Percentiles rank a stretch among this genome's conserved stretches.
Conservation (phyloP, 2,329 filamentous ascomycete species). For the Pseudocercospora cruenta region DNA sequence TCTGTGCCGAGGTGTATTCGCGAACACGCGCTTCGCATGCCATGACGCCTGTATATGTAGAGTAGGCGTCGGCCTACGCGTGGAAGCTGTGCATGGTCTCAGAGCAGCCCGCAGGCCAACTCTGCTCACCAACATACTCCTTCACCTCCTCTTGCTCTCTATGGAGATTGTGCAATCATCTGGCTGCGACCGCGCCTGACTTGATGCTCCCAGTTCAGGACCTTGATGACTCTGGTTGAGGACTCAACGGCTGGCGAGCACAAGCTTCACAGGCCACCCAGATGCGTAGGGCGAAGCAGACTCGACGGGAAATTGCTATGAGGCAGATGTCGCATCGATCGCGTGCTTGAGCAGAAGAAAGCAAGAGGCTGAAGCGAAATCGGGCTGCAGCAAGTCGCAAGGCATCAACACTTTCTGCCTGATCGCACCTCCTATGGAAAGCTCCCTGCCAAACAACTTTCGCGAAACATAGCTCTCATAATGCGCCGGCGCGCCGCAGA, state of each 20-base stretch:
- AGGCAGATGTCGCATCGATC: neutral
- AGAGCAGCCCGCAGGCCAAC: slow-evolving; percentile 31
- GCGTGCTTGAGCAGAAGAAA: neutral
- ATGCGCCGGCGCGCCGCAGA: slow-evolving; percentile 39
- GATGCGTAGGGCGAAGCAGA: neutral
- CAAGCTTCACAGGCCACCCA: neutral
- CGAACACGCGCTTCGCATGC: slow-evolving; percentile 46
- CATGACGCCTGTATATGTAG: slow-evolving; percentile 27
- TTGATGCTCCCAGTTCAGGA: neutral
- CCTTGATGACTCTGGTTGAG: neutral
- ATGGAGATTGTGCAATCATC: neutral
- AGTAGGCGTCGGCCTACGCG: slow-evolving; percentile 11
- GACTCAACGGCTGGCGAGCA: neutral
- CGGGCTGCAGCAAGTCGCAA: neutral
- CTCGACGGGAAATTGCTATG: neutral
- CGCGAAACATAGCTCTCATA: slow-evolving; percentile 3
- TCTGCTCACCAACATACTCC: slow-evolving; percentile 34
- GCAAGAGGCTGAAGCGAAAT: neutral
- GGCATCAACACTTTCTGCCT: neutral
- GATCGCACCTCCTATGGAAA: neutral
- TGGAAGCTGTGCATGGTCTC: slow-evolving; percentile 21
- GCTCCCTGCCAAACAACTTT: neutral
- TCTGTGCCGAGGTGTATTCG: slow-evolving; percentile 47
- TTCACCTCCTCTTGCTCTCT: slow-evolving; percentile 4
- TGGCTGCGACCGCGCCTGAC: neutral